A percentile compares a stretch with the other conserved stretches of the same genome.
phyloP scores from a whole-genome alignment of 108 stramenopile genomes.

The Pseudonitzschia multiseries region DNA sequence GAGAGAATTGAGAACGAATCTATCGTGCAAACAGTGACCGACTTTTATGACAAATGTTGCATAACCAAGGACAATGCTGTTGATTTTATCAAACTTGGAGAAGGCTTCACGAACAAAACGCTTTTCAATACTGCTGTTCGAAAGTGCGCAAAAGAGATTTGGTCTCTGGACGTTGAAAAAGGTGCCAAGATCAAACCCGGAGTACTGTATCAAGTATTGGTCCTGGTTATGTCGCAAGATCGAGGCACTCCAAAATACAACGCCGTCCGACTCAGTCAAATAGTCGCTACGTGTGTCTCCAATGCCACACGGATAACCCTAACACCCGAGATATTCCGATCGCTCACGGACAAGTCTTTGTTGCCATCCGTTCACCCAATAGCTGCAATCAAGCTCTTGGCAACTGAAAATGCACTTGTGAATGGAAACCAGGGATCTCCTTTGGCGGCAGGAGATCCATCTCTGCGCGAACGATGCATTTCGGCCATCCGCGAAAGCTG shows the following conservation, averaged over 20 bases:
- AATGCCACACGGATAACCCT: neutral
- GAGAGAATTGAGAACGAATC: conserved; percentile 3
- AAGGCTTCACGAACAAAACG: conserved; percentile 19
- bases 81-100: conserved; percentile 21
- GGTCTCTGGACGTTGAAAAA: conserved; percentile 18
- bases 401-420: conserved; percentile 14
- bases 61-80: conserved; percentile 25
- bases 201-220: conserved; percentile 8
- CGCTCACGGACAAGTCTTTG: conserved; percentile 10
- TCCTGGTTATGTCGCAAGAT: neutral
- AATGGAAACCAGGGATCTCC: neutral
- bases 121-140: conserved; percentile 25
- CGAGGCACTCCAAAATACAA: neutral
- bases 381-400: conserved; percentile 32
- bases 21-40: conserved; percentile 18
- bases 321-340: conserved; percentile 10
- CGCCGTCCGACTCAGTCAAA: conserved; percentile 9
- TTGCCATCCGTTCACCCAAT: conserved; percentile 21
- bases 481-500: conserved; percentile 14
- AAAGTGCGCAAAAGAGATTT: conserved; percentile 19
- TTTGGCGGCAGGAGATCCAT: neutral
- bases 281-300: conserved; percentile 23
- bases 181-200: conserved; percentile 23
- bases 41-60: conserved; percentile 19
- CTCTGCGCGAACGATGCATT: conserved; percentile 22